Evolutionary conservation across 2,329 filamentous ascomycete species (phyloP).

Genomic region (Cladophialophora yegresii): DNA sequence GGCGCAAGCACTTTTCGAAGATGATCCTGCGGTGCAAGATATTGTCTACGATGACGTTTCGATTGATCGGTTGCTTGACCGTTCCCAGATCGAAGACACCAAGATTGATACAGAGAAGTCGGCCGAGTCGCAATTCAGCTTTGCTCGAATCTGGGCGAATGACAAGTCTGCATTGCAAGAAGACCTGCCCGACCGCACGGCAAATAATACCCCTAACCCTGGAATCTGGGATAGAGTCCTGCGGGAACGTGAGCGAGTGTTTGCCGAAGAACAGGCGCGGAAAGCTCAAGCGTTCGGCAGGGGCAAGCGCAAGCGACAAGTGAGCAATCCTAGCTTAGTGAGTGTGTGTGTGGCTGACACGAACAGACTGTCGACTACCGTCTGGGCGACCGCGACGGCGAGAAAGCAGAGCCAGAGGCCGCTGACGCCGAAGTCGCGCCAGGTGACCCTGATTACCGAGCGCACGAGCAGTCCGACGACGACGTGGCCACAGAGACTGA

Average conservation of each 20-base stretch:
- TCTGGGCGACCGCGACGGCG: constrained; percentile 16
- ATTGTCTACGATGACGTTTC: constrained; percentile 79
- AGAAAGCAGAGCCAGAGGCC: constrained; percentile 7
- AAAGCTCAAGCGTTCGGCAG: constrained; percentile 78
- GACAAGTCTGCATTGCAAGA: constrained; percentile 69
- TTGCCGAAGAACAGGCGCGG: constrained; percentile 68
- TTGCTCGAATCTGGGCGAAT: constrained; percentile 90
- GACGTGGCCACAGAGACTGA: constrained; percentile 40
- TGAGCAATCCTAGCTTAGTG: constrained; percentile 38
- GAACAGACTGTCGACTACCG: constrained; percentile 35
- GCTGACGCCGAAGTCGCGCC: not conserved
- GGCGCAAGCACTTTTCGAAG: constrained; percentile 80
- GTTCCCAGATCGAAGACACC: constrained; percentile 75
- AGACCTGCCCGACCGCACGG: constrained; percentile 54
- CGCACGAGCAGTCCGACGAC: constrained; percentile 52
- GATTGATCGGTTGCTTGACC: constrained; percentile 88
- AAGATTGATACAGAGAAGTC: constrained; percentile 63
- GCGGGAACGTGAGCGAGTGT: constrained; percentile 75
- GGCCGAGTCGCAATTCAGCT: constrained; percentile 79
- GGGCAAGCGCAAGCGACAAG: constrained; percentile 71
- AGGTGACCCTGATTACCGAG: constrained; percentile 39
- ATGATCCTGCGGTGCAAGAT: constrained; percentile 66
- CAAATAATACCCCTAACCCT: constrained; percentile 59
- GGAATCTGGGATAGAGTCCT: constrained; percentile 86
- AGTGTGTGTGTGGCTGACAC: constrained; percentile 10